Evolutionary conservation across 2,329 filamentous ascomycete genomes (phyloP).

Genomic region (Phoma sp.): DNA sequence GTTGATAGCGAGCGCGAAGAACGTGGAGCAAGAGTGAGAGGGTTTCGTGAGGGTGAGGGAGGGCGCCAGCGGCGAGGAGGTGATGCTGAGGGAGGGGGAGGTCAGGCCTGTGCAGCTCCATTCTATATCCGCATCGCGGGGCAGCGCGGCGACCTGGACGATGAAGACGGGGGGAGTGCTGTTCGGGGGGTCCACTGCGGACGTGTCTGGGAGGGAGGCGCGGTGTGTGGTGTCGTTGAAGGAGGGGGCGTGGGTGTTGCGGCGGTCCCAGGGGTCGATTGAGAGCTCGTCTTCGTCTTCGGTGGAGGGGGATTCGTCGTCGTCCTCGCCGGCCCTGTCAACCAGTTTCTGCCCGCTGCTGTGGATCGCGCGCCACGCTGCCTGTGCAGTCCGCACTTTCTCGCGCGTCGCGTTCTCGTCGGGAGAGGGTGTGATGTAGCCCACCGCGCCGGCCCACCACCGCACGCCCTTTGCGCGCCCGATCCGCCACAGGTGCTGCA

Average conservation of each 20-base stretch:
- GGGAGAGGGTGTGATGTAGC: slow-evolving; percentile 39
- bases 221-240: slow-evolving; percentile 36
- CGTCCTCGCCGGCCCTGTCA: slow-evolving; percentile 40
- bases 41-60: background rate
- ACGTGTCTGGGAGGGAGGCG: slow-evolving; percentile 51
- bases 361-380: slow-evolving; percentile 53
- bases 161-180: slow-evolving; percentile 68
- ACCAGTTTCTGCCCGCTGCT: too few relatives aligned
- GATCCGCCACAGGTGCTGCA: slow-evolving; percentile 91
- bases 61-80: background rate
- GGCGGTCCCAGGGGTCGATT: slow-evolving; percentile 70
- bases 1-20: slow-evolving; percentile 25
- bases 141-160: slow-evolving; percentile 77
- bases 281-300: slow-evolving; percentile 51
- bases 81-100: background rate
- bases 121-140: slow-evolving; percentile 76
- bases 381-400: slow-evolving; percentile 47
- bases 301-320: slow-evolving; percentile 24
- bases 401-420: slow-evolving; percentile 7
- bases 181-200: background rate
- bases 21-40: slow-evolving; percentile 3
- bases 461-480: slow-evolving; percentile 72
- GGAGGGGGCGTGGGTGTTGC: slow-evolving; percentile 61
- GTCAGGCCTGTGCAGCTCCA: slow-evolving; percentile 76
- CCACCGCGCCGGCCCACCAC: slow-evolving; percentile 77